A percentile compares a stretch with the other conserved stretches of the same genome.
phyloP scores from a whole-genome alignment of 2,329 filamentous ascomycete species.

The Penicillium sp. region DNA sequence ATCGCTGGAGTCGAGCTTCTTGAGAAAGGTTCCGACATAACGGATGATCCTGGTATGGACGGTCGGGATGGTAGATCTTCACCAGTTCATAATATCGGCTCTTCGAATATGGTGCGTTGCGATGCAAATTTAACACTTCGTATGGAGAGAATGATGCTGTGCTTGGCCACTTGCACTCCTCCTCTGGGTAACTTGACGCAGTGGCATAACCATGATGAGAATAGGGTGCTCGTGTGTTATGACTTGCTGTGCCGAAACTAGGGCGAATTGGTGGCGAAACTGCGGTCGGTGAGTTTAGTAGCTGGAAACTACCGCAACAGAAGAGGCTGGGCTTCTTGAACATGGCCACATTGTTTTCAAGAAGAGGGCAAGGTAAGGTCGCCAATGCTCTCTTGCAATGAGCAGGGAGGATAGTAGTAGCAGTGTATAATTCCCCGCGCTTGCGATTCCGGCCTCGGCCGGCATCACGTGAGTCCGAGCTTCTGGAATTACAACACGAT shows the following conservation, averaged over 20 bases:
- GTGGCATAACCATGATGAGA: slow-evolving; percentile 30
- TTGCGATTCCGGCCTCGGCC: slow-evolving; percentile 1
- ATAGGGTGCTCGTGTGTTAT: no score
- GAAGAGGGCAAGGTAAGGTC: slow-evolving; percentile 15
- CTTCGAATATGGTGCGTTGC: slow-evolving; percentile 69
- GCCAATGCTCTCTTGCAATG: slow-evolving; percentile 10
- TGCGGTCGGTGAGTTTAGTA: slow-evolving; percentile 25
- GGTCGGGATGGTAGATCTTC: slow-evolving; percentile 93
- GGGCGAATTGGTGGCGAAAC: slow-evolving; percentile 20
- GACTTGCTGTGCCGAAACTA: slow-evolving; percentile 17
- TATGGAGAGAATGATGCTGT: slow-evolving; percentile 63
- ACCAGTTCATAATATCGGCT: slow-evolving; percentile 81
- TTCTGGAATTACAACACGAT: background rate
- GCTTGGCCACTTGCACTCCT: slow-evolving; percentile 40
- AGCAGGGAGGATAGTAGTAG: background rate
- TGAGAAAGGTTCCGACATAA: slow-evolving; percentile 40
- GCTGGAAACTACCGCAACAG: slow-evolving; percentile 35
- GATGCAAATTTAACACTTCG: slow-evolving; percentile 67
- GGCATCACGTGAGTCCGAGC: slow-evolving; percentile 14
- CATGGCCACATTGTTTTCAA: slow-evolving; percentile 40
- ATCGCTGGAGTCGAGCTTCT: slow-evolving; percentile 71
- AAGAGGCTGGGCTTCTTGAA: slow-evolving; percentile 44
- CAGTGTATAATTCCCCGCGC: background rate
- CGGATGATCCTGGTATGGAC: slow-evolving; percentile 39
- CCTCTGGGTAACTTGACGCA: slow-evolving; percentile 27